These are phyloP conservation scores for Mitragyna speciosa DNA, from an alignment of 257 asterid genomes.

Conservation along the genomic window DNA sequence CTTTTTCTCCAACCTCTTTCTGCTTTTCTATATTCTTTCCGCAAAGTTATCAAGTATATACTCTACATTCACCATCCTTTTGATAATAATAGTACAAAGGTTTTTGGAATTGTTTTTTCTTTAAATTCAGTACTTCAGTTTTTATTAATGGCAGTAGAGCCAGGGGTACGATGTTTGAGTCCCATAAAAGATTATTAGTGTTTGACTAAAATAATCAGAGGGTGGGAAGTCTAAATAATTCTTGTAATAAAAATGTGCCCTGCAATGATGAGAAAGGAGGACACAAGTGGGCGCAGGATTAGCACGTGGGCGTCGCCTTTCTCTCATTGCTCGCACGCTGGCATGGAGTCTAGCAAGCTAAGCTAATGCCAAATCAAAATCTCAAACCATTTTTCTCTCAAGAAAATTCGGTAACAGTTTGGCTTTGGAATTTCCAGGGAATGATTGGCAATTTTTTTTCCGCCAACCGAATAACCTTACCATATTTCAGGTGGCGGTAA, in stretches of 20 bases:
- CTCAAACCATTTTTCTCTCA: not conserved
- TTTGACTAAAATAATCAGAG: slow-evolving; percentile 39
- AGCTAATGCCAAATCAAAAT: not conserved
- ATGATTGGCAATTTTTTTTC: slow-evolving; percentile 45
- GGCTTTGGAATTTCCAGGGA: slow-evolving; percentile 31
- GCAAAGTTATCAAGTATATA: not conserved
- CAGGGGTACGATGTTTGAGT: slow-evolving; percentile 33
- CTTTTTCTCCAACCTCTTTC: slow-evolving; percentile 13
- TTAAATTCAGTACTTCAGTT: not conserved
- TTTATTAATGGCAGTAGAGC: slow-evolving; percentile 30
- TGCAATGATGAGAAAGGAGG: slow-evolving; percentile 63
- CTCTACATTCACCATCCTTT: not conserved
- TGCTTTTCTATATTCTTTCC: slow-evolving; percentile 23
- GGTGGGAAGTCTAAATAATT: slow-evolving; percentile 16
- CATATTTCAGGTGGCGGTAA: slow-evolving; percentile 30
- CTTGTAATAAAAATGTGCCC: slow-evolving; percentile 26
- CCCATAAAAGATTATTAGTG: slow-evolving; percentile 14
- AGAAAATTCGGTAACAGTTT: not conserved
- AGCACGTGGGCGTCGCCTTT: slow-evolving; percentile 73
- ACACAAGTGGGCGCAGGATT: slow-evolving; percentile 55
- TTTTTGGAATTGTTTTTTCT: not conserved
- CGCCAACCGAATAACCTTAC: slow-evolving; percentile 48
- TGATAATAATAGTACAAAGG: not conserved
- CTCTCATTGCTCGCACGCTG: slow-evolving; percentile 73
- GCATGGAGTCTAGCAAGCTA: slow-evolving; percentile 34